A percentile compares a stretch with the other conserved stretches of the same genome.
Conservation (phyloP, 352 stramenopile genomes). For the Phytophthora brassicae region DNA sequence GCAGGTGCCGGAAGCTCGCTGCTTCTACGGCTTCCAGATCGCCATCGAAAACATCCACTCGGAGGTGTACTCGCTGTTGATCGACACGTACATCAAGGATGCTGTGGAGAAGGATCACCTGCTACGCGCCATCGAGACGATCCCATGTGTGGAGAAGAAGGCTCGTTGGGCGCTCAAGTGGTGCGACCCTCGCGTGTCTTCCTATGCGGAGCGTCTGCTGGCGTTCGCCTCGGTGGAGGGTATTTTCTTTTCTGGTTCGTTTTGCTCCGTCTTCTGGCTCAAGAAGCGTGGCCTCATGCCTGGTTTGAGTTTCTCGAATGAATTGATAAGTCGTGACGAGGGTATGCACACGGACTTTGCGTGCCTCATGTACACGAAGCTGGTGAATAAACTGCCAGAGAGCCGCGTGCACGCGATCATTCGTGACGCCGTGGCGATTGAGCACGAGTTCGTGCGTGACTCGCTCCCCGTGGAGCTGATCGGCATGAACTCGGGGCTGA, state of each 20-base stretch:
- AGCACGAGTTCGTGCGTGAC: conserved; percentile 98
- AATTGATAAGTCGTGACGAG: conserved; percentile 98
- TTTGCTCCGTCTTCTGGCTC: conserved; percentile 99
- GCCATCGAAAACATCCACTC: conserved; percentile 99
- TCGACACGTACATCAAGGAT: conserved; percentile 99
- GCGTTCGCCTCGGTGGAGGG: conserved; percentile 98
- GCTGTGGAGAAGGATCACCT: conserved; percentile 91
- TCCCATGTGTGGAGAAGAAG: conserved; percentile 98
- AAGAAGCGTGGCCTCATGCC: conserved; percentile 99
- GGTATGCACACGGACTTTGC: conserved; percentile 99
- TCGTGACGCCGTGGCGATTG: conserved; percentile 94
- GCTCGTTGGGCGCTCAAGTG: conserved; percentile 96
- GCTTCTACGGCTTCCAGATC: conserved; percentile 99
- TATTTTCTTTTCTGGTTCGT: conserved; percentile 99
- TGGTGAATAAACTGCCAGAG: conserved; percentile 96
- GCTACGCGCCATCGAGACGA: conserved; percentile 97
- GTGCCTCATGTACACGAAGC: conserved; percentile 98
- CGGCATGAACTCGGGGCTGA: conserved; percentile 98
- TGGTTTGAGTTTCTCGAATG: conserved; percentile 98
- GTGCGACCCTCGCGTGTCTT: conserved; percentile 92
- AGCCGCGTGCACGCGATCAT: conserved; percentile 95
- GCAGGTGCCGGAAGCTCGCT: conserved; percentile 95
- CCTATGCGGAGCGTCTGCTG: conserved; percentile 96
- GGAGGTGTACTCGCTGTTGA: conserved; percentile 99
- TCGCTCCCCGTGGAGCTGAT: conserved; percentile 98